These are phyloP conservation scores for Xylariaceae sp. DNA, from an alignment of 2,329 filamentous ascomycete genomes.

Conservation along the genomic window DNA sequence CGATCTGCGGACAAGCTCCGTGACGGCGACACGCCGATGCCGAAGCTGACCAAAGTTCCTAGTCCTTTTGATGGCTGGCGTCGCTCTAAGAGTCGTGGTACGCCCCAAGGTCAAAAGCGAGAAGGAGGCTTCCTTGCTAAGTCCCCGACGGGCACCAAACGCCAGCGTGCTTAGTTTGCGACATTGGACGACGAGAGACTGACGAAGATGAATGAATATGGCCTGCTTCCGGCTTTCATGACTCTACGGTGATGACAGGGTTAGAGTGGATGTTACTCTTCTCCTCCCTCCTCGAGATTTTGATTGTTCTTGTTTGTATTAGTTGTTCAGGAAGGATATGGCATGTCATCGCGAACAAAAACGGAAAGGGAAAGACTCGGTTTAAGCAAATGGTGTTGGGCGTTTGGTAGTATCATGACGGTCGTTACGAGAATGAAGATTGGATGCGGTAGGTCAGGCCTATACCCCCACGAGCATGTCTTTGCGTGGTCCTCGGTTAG, in stretches of 20 bases:
- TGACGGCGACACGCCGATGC: constrained; percentile 51
- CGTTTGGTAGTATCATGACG: constrained; percentile 16
- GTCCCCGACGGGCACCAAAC: constrained; percentile 41
- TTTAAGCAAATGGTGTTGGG: constrained; percentile 24
- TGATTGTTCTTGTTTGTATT: constrained; percentile 34
- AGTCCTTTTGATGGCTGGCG: constrained; percentile 74
- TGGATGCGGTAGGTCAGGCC: constrained; percentile 9
- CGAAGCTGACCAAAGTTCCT: constrained; percentile 48
- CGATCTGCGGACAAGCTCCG: constrained; percentile 60
- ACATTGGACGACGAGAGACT: constrained; percentile 16
- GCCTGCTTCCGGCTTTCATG: constrained; percentile 15
- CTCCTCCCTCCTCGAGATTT: constrained; percentile 5
- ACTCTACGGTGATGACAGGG: constrained; percentile 11
- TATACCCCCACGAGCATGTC: constrained; percentile 6
- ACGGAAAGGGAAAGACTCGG: constrained; percentile 3
- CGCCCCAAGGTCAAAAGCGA: constrained; percentile 53
- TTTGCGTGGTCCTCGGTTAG: neutral
- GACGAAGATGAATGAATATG: too few relatives aligned
- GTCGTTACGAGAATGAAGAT: constrained; percentile 20
- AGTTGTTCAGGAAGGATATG: constrained; percentile 1
- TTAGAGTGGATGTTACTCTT: neutral
- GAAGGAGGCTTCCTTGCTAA: constrained; percentile 46
- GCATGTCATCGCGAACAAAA: constrained; percentile 4
- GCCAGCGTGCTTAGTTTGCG: constrained; percentile 41
- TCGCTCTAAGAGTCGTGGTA: constrained; percentile 64